Percentiles rank a stretch among this genome's conserved stretches.
Evolutionary conservation across 176 grass and related monocot species (phyloP).

Genomic region (Themeda triandra): DNA sequence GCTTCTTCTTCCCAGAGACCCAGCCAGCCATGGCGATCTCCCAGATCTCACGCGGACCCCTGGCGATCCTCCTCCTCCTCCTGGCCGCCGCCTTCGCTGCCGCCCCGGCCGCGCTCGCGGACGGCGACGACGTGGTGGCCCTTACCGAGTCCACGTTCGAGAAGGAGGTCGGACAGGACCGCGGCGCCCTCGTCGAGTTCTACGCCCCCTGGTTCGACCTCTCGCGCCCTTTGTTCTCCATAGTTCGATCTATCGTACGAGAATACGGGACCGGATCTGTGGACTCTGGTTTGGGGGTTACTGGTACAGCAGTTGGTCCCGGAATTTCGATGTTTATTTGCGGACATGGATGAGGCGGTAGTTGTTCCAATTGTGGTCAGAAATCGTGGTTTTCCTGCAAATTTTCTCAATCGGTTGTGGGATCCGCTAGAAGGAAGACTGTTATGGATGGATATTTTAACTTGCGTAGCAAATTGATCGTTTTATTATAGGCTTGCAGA

Average conservation of each 20-base stretch:
- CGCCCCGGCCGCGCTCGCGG: slow-evolving; percentile 20
- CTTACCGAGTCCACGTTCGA: slow-evolving; percentile 65
- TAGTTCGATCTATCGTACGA: background rate
- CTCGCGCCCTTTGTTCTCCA: background rate
- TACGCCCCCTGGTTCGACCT: slow-evolving; percentile 54
- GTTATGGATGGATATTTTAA: background rate
- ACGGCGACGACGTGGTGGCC: slow-evolving; percentile 47
- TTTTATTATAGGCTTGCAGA: background rate
- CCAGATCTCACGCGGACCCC: background rate
- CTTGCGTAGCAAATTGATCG: background rate
- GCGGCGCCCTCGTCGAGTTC: slow-evolving; percentile 68
- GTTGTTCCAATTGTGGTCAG: background rate
- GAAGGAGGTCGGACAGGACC: slow-evolving; percentile 72
- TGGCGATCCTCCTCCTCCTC: background rate
- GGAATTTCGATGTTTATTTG: background rate
- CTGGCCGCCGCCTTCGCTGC: background rate
- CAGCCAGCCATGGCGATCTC: background rate
- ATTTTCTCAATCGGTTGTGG: background rate
- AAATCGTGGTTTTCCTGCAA: background rate
- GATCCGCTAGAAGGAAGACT: background rate
- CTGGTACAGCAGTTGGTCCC: background rate
- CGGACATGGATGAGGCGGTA: background rate
- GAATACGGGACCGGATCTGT: background rate
- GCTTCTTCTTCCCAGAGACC: background rate
- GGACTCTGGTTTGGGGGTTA: slow-evolving; percentile 15